Conservation (phyloP, 2,329 filamentous ascomycete genomes). For the Stemphylium vesicarium region DNA sequence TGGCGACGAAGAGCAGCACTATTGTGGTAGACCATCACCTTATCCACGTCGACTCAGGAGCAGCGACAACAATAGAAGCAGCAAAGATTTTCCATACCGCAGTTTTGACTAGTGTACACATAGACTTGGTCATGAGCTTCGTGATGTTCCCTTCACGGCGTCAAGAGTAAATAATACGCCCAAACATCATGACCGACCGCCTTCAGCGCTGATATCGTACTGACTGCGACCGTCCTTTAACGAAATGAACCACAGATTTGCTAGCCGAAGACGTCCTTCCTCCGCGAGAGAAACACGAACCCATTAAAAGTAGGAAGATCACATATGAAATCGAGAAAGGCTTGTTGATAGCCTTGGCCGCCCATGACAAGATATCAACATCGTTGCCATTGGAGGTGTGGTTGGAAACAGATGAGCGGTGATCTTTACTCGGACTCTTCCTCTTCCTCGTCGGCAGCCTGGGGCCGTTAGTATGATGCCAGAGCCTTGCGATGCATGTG, state of each 20-base stretch:
- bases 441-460: conserved; percentile 48
- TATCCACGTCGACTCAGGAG: neutral
- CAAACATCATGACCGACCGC: conserved; percentile 42
- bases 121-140: conserved; percentile 45
- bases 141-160: conserved; percentile 39
- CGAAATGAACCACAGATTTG: conserved; percentile 32
- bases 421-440: conserved; percentile 50
- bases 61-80: conserved; percentile 12
- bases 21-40: conserved; percentile 18
- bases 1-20: conserved; percentile 31
- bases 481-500: neutral
- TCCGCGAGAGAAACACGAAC: conserved; percentile 26
- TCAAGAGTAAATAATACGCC: conserved; percentile 31
- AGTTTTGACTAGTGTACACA: conserved; percentile 48
- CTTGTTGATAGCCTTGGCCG: conserved; percentile 22
- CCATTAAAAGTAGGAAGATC: conserved; percentile 34
- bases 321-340: conserved; percentile 33
- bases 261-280: conserved; percentile 29
- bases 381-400: conserved; percentile 18
- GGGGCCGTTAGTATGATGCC: conserved; percentile 18
- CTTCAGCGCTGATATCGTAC: conserved; percentile 28
- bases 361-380: conserved; percentile 39
- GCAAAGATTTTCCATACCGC: conserved; percentile 42
- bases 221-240: conserved; percentile 33
- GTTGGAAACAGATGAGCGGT: conserved; percentile 14